Evolutionary conservation across 2,329 filamentous ascomycete genomes (phyloP), one percentile per base, ranked within the genome.

Genomic region (Ambrosiella cleistominuta): DNA sequence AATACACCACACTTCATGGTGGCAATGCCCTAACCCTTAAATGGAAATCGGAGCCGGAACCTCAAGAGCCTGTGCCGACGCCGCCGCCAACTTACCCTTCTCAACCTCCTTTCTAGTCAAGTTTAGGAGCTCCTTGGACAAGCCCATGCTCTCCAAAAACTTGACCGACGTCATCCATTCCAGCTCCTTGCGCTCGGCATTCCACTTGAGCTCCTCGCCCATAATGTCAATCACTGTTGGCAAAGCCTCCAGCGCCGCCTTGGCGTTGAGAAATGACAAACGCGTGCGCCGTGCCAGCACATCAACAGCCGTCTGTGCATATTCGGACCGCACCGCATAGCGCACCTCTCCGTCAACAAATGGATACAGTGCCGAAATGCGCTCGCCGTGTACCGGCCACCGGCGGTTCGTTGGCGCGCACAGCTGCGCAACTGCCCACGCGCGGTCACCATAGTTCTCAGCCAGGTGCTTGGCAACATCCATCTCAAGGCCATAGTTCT

Each of bases 291-390:
- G 80, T 2, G 89, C 90, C 52, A 96, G 75, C 11, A 96, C 85
- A 67, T 96, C 90, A 13, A 90, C 84, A 1, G 88, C 88, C 2
- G 88, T 94, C 70, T 95, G 87, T 2, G 91, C 91, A 66, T 94
- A 94, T 72, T 96, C 91, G 69, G 95, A 84, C 55, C 83, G 77
- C 45, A 95, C 82, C 27, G 88, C 88, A 68, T 95, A 95, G 58
- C 88, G 81, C 45, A 96, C 78, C 72, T 97, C 91, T 54, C 89
- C 89, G 66, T 96, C 90, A 35, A 96, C 81, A 69, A 93, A 95
- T 12, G 90, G 88, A 70, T 95, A 95, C 36, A 95, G 75, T 13
- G 78, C 70, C 2, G 85, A 85, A 62, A 96, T 85, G 62, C 88
- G 83, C 70, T 86, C 80, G 58, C 89, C 89, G 56, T 88, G 79